These are phyloP conservation scores for Buxus sempervirens DNA, from an alignment of 164 flowering plant species.

Conservation along the genomic window DNA sequence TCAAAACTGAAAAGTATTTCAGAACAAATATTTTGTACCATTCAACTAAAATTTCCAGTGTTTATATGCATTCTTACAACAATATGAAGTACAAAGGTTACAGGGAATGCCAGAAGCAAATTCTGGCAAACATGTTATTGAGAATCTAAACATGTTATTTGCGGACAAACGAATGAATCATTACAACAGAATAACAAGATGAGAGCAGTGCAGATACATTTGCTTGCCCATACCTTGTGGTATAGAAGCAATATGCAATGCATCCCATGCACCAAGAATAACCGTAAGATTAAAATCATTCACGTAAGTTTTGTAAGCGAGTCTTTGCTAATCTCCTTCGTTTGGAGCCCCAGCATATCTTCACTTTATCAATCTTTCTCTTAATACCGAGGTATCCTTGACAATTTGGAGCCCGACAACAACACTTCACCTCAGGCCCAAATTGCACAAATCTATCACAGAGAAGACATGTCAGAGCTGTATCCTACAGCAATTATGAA, in stretches of 20 bases:
- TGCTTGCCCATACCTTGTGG: background rate
- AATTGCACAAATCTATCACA: slow-evolving; percentile 71
- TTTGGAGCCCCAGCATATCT: slow-evolving; percentile 51
- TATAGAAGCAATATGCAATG: background rate
- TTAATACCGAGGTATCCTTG: slow-evolving; percentile 78
- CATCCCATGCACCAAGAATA: background rate
- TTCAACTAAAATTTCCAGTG: background rate
- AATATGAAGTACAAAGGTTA: no score
- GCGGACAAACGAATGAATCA: background rate
- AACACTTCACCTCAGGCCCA: slow-evolving; percentile 75
- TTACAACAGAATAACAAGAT: background rate
- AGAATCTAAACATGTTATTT: background rate
- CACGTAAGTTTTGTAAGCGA: background rate
- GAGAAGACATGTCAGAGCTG: background rate
- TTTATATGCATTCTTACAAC: background rate
- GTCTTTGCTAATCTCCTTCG: slow-evolving; percentile 39
- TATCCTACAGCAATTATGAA: background rate
- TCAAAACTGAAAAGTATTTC: no score
- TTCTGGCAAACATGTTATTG: background rate
- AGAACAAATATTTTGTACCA: background rate
- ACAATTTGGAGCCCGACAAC: slow-evolving; percentile 77
- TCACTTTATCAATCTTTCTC: slow-evolving; percentile 40
- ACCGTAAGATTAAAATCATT: background rate
- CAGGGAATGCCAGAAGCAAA: background rate
- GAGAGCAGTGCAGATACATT: background rate